A percentile compares a stretch with the other conserved stretches of the same genome.
Conservation (phyloP, 345 rosid genomes). For the Hypericum perforatum region DNA sequence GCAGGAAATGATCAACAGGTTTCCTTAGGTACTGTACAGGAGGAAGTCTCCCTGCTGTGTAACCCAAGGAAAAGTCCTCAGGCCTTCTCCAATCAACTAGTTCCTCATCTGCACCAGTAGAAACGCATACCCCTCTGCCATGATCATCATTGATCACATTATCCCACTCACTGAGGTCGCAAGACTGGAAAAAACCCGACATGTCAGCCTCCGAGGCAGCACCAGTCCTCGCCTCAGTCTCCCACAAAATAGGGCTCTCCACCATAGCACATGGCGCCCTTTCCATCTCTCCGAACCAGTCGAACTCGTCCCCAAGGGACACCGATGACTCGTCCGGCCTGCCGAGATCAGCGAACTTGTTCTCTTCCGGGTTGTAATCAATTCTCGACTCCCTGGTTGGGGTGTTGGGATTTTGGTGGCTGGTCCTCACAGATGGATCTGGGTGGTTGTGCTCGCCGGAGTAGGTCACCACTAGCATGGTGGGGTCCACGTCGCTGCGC, state of each 20-base stretch:
- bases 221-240: conserved; percentile 17
- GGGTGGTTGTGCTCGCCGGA: conserved; percentile 40
- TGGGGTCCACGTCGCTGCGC: conserved; percentile 69
- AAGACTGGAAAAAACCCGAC: conserved; percentile 28
- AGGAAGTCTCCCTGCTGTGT: too few relatives aligned
- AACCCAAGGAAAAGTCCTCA: too few relatives aligned
- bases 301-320: too few relatives aligned
- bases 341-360: conserved; percentile 35
- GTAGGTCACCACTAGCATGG: conserved; percentile 76
- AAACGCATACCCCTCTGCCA: too few relatives aligned
- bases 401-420: conserved; percentile 41
- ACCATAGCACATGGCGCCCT: conserved; percentile 56
- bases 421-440: conserved; percentile 18
- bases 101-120: too few relatives aligned
- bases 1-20: too few relatives aligned
- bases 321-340: too few relatives aligned
- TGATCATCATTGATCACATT: too few relatives aligned
- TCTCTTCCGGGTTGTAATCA: conserved; percentile 30
- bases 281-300: conserved; percentile 78
- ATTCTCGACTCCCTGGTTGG: too few relatives aligned
- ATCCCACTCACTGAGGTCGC: too few relatives aligned
- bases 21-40: too few relatives aligned
- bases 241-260: conserved; percentile 49
- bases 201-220: conserved; percentile 20
- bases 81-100: too few relatives aligned